These are phyloP conservation scores for Starmerella geochares DNA, from an alignment of 805 yeast genomes.

Conservation along the genomic window DNA sequence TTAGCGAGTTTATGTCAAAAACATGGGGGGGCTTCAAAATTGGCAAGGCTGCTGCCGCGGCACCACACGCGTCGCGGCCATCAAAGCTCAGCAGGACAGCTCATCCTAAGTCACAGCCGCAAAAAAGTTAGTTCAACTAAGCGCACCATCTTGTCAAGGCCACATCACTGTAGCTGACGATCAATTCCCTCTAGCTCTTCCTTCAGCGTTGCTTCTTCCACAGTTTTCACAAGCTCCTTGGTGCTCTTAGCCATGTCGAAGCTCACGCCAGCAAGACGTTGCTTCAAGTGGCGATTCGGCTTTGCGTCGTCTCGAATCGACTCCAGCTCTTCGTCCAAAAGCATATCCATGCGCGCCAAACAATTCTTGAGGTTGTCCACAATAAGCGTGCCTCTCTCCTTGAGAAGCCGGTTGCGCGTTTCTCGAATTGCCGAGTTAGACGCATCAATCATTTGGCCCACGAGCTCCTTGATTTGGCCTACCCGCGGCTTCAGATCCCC, in stretches of 20 bases:
- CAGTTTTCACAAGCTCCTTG: slow-evolving; percentile 88
- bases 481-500: slow-evolving; percentile 66
- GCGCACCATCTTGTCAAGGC: not conserved
- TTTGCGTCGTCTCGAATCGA: slow-evolving; percentile 35
- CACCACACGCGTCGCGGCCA: too few species aligned
- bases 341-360: slow-evolving; percentile 64
- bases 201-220: slow-evolving; percentile 83
- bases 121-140: not conserved
- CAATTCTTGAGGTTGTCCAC: slow-evolving; percentile 80
- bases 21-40: too few species aligned
- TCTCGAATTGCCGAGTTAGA: slow-evolving; percentile 81
- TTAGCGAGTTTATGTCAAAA: too few species aligned
- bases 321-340: slow-evolving; percentile 40
- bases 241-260: slow-evolving; percentile 95
- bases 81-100: too few species aligned
- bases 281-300: slow-evolving; percentile 76
- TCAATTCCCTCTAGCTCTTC: slow-evolving; percentile 77
- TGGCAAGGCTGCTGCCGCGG: too few species aligned
- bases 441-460: slow-evolving; percentile 79
- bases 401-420: slow-evolving; percentile 70
- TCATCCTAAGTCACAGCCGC: not conserved
- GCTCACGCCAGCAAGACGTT: slow-evolving; percentile 88
- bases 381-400: slow-evolving; percentile 87
- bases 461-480: slow-evolving; percentile 64
- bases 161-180: slow-evolving; percentile 36